Base-by-base conservation (phyloP, 768 basidiomycete species). In the Lyophyllum shimeji region DNA sequence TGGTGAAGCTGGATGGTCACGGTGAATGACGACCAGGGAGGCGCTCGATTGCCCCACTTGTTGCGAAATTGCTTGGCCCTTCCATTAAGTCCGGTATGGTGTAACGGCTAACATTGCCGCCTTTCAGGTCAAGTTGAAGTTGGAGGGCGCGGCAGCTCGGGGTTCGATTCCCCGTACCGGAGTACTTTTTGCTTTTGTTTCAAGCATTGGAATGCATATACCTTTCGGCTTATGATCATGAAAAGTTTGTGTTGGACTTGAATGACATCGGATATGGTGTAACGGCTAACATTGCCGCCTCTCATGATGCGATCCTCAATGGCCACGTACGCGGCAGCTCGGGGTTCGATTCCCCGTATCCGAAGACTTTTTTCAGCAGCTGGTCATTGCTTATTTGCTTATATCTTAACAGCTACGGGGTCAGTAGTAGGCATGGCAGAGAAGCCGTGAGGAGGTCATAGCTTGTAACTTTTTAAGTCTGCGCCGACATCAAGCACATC, bases 101-200 rank as follows among this genome's bases (percentile, higher is more conserved):
- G 82, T 82, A 82, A 82, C 69, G 81, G 81, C 78, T 79, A 83
- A 80, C 82, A 82, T 82, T 81, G 74, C 81, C 80, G 81, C 82
- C 81, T 82, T 52, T 60, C 62, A 63, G n/a, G n/a, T n/a, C n/a
- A n/a, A n/a, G n/a, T 33, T 4, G 2, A 39, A 7, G 39, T n/a
- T 3, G 39, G 9, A 40, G 40, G 17, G 2, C 69, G 78, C 78
- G 76, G 77, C 72, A 79, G 77, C 78, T 79, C 78, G 78, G 78
- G 77, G 77, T 76, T 79, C 77, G 77, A 79, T 75, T 78, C 76
- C 77, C 77, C 76, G 76, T 80, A 77, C 70, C 77, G 45, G 62
- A 63, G 59, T n/a, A 24, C 45, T 50, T 37, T 53, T 46, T n/a
- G n/a, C n/a, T n/a, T n/a, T n/a, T n/a, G n/a, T n/a, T n/a, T n/a